Evolutionary conservation across 208 protist genomes (phyloP), one percentile per base, ranked within the genome.

Genomic region (Acanthamoeba quina): DNA sequence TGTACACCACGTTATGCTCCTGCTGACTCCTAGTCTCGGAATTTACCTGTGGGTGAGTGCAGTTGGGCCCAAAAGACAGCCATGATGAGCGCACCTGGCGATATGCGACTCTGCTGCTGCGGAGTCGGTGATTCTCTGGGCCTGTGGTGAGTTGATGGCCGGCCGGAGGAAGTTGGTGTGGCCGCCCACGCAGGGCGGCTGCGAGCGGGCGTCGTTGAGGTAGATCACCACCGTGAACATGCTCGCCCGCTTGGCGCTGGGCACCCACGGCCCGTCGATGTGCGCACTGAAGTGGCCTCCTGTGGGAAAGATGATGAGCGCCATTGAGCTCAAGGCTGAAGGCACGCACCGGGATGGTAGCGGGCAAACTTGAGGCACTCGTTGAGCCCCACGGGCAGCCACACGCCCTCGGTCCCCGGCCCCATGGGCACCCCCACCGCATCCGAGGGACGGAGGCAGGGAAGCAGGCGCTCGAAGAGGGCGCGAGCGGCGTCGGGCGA

Each of bases 221-320:
- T 88, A 88, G 13, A 88, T 88, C 29, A 88, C 54, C 26, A 88
- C 78, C 4, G 78, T 88, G 78, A 64, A 88, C 49, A 88, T 88
- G 44, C 78, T 88, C 15, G 26, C 54, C 10, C 54, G 49, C 26
- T 88, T 62, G 26, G 24, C 7, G 70, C 31, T 78, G 0, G 78
- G 78, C 24, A 60, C 78, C 78, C 78, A 88, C 24, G 78, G 78
- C 21, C 78, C 78, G 41, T 88, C 78, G 29, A 88, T 54, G 54
- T 88, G 78, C 24, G 78, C 41, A 58, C 17, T 31, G 29, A 88
- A 88, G 29, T 88, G 78, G 6, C 78, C 78, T 10, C 70, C 70
- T 78, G 13, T 24, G 26, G 19, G 0, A 31, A 37, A 72, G 31
- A 13, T 17, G 26, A 9, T 37, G 24, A 29, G 15, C 66, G n/a